phyloP scores from a whole-genome alignment of 352 stramenopile genomes.

The Elongisporangium anandrum region DNA sequence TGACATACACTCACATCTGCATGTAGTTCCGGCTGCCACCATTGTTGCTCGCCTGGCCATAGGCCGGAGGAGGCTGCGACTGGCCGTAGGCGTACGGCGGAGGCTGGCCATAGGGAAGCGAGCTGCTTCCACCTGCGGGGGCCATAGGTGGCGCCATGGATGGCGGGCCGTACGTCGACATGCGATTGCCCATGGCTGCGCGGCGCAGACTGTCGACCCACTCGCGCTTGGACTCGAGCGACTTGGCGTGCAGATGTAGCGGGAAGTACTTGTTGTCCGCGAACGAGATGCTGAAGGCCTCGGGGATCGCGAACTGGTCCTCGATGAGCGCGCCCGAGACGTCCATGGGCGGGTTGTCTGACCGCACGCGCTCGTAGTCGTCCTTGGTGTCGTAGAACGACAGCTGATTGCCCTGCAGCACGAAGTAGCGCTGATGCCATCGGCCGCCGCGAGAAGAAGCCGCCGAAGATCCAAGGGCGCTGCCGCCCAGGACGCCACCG shows the following conservation, averaged over 20 bases:
- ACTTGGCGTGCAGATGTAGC: slow-evolving; percentile 80
- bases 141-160: neutral
- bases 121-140: neutral
- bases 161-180: slow-evolving; percentile 11
- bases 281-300: slow-evolving; percentile 82
- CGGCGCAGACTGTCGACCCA: slow-evolving; percentile 76
- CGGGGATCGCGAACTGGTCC: slow-evolving; percentile 69
- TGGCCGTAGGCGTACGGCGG: neutral
- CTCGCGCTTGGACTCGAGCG: slow-evolving; percentile 65
- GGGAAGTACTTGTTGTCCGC: slow-evolving; percentile 77
- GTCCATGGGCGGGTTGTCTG: slow-evolving; percentile 80
- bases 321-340: slow-evolving; percentile 68
- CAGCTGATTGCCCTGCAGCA: slow-evolving; percentile 70
- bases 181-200: slow-evolving; percentile 24
- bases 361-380: slow-evolving; percentile 78
- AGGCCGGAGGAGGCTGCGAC: neutral
- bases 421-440: slow-evolving; percentile 88
- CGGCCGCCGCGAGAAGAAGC: slow-evolving; percentile 22
- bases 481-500: slow-evolving; percentile 1
- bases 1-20: slow-evolving; percentile 22
- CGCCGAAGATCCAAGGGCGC: neutral
- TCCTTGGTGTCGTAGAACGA: slow-evolving; percentile 86
- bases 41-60: neutral
- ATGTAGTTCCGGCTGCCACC: slow-evolving; percentile 24
- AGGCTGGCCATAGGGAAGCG: neutral